Base-by-base conservation (phyloP, 2,329 filamentous ascomycete species). In the Epichloe hybrida region DNA sequence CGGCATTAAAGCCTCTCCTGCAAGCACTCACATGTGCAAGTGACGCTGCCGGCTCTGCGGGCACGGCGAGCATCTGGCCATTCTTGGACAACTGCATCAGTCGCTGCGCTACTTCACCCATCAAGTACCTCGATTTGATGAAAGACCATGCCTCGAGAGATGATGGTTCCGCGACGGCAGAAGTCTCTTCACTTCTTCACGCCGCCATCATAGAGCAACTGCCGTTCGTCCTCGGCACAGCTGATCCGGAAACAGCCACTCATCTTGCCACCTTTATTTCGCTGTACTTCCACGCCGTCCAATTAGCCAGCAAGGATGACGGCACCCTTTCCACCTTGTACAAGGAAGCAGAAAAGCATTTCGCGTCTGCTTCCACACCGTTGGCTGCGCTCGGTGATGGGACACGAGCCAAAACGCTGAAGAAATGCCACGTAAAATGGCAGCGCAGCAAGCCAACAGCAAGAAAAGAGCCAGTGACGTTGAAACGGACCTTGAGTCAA, bases 41-140 rank as follows among this genome's bases (percentile, higher is more conserved):
- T 8, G 41, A 52, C 5, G 57, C 59, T 20, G 49, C 50, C 11
- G 57, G 54, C 23, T 36, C 53, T 1, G 53, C 56, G 9, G 50
- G 56, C 12, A 65, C 74, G 56, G 65, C 70, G 13, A 57, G 62
- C 0, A 62, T 89, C 1, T 85, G 86, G 68, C 65, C 72, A 0
- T 94, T 93, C 61, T 64, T 96, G 27, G 90, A 96, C 61, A 89
- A 94, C 55, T 94, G 88, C 64, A 73, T 87, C 49, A 80, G 80
- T 34, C 80, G 90, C 23, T 86, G 87, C 57, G 82, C 83, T 15
- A 81, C 71, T 2, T 83, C 84, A 23, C 86, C 88, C 0, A 83
- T 94, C 60, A 94, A 88, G 62, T 91, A 95, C 60, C 80, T 93
- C 31, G 85, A 93, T 54, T 71, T 81, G 60, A 66, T 87, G 27